phyloP scores from a whole-genome alignment of 768 basidiomycete species.

The Russula olivacea region DNA sequence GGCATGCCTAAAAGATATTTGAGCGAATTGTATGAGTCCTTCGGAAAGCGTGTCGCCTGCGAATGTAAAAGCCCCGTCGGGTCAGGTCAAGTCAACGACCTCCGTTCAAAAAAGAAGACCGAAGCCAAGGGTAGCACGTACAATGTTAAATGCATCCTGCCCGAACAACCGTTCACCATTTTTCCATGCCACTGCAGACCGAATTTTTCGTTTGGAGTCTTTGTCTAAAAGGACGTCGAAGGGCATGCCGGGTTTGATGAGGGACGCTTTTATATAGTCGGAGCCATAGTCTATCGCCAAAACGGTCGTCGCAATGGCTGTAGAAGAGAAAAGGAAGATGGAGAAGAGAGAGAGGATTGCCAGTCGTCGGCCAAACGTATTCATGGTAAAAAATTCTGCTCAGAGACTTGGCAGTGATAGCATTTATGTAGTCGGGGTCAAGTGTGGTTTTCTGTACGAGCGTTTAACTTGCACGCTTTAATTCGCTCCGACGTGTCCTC shows the following conservation, averaged over 20 bases:
- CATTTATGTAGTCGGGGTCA: constrained; percentile 10
- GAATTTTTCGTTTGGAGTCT: constrained; percentile 95
- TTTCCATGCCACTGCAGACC: constrained; percentile 88
- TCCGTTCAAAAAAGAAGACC: neutral
- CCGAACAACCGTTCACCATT: constrained; percentile 86
- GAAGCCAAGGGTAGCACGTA: constrained; percentile 37
- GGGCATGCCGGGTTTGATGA: constrained; percentile 90
- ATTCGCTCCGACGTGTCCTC: constrained; percentile 1
- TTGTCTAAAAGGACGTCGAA: constrained; percentile 96
- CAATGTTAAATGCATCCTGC: constrained; percentile 80
- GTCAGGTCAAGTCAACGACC: neutral
- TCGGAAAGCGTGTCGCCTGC: constrained; percentile 89
- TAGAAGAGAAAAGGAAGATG: constrained; percentile 27
- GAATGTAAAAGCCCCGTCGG: neutral
- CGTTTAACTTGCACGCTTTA: too few relatives aligned
- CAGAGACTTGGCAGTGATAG: constrained; percentile 5
- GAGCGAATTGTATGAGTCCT: constrained; percentile 77
- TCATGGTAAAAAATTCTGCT: constrained; percentile 14
- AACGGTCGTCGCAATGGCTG: constrained; percentile 50
- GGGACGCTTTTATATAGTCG: constrained; percentile 94
- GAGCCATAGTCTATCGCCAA: constrained; percentile 98
- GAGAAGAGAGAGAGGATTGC: constrained; percentile 18
- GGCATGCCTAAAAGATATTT: constrained; percentile 79
- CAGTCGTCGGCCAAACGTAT: constrained; percentile 7
- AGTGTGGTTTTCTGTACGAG: neutral